phyloP scores from a whole-genome alignment of 1,284 basidiomycete genomes.

The Trichosporon asahii region DNA sequence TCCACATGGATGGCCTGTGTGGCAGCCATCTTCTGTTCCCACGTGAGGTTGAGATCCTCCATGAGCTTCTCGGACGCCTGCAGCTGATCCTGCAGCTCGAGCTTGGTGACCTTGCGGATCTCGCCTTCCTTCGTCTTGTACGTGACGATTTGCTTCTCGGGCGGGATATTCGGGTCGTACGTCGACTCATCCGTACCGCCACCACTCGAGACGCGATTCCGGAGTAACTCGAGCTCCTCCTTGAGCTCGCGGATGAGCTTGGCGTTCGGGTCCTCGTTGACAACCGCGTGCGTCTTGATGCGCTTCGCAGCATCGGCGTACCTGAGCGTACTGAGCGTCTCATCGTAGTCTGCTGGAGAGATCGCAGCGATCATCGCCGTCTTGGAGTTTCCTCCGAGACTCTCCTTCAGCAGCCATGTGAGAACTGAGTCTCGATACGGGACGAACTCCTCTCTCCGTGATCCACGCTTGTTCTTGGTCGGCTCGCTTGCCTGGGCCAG shows the following conservation, averaged over 20 bases:
- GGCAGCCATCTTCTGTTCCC: constrained; percentile 89
- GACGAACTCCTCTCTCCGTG: constrained; percentile 83
- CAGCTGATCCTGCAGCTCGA: constrained; percentile 93
- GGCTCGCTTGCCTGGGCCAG: constrained; percentile 73
- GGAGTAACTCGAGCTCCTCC: constrained; percentile 78
- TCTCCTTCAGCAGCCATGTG: constrained; percentile 97
- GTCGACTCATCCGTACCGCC: constrained; percentile 64
- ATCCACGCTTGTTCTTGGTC: constrained; percentile 60
- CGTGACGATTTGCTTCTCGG: constrained; percentile 91
- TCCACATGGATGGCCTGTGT: constrained; percentile 95
- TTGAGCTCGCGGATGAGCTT: constrained; percentile 92
- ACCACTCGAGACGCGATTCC: constrained; percentile 53
- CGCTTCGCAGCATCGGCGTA: constrained; percentile 99
- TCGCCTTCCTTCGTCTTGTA: constrained; percentile 91
- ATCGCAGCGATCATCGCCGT: constrained; percentile 91
- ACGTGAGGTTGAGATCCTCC: constrained; percentile 92
- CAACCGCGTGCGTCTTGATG: constrained; percentile 99
- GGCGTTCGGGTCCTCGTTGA: constrained; percentile 99
- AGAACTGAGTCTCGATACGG: constrained; percentile 93
- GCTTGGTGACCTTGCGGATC: constrained; percentile 92
- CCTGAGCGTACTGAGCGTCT: constrained; percentile 53
- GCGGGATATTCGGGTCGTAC: constrained; percentile 84
- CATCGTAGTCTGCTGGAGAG: constrained; percentile 73
- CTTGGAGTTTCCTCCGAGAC: constrained; percentile 89
- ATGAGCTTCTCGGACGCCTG: constrained; percentile 96